A percentile compares a stretch with the other conserved stretches of the same genome.
phyloP scores from a whole-genome alignment of 2,329 filamentous ascomycete species.

The Beauveria asiatica region DNA sequence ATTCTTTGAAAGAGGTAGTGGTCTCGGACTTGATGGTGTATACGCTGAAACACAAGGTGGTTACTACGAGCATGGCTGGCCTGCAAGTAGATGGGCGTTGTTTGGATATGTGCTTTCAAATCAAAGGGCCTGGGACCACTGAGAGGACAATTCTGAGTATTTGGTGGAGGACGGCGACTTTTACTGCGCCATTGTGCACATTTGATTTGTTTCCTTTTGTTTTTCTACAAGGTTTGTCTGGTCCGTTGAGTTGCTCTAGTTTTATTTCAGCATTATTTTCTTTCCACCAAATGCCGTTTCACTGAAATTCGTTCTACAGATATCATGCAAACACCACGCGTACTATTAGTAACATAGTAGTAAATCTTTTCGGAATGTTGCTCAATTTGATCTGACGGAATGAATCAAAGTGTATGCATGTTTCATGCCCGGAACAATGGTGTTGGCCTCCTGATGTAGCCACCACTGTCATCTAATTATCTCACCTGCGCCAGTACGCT shows the following conservation, averaged over 20 bases:
- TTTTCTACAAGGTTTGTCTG: neutral
- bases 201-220: neutral
- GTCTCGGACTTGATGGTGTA: neutral
- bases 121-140: neutral
- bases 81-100: neutral
- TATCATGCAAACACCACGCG: neutral
- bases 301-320: neutral
- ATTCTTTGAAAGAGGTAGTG: neutral
- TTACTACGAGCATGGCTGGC: neutral
- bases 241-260: neutral
- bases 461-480: too few relatives aligned
- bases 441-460: too few relatives aligned
- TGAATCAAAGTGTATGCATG: neutral
- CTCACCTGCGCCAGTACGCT: too few relatives aligned
- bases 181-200: neutral
- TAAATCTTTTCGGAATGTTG: neutral
- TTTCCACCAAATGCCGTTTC: neutral
- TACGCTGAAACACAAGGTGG: neutral
- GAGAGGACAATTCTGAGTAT: neutral
- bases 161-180: neutral
- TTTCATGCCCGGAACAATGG: neutral
- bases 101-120: neutral
- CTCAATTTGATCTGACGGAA: neutral
- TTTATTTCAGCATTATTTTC: too few relatives aligned
- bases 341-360: slow-evolving; percentile 1